phyloP scores from a whole-genome alignment of 371 early-diverging fungal species.

The Mucor indicus region DNA sequence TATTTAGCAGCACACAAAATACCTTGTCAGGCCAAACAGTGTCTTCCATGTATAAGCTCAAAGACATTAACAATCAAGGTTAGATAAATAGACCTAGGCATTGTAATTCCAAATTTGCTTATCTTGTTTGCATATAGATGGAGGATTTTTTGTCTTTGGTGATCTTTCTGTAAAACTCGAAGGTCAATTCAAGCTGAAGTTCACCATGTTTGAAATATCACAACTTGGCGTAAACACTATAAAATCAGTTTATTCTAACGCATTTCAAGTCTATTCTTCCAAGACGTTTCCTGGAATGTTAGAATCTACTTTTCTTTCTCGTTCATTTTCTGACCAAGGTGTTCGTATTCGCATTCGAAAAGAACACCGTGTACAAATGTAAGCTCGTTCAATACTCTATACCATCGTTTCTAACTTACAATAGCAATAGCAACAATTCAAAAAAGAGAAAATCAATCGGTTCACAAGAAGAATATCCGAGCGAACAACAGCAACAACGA shows the following conservation, averaged over 20 bases:
- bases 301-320: slow-evolving; percentile 49
- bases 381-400: slow-evolving; percentile 2
- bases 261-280: slow-evolving; percentile 78
- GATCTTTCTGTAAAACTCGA: slow-evolving; percentile 90
- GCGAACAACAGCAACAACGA: not conserved
- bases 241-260: slow-evolving; percentile 47
- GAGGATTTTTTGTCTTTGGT: slow-evolving; percentile 93
- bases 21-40: slow-evolving; percentile 44
- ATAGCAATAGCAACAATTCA: not conserved
- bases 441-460: not conserved
- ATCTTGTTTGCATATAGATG: slow-evolving; percentile 48
- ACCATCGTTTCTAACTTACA: not conserved
- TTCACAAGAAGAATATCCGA: not conserved
- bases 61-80: slow-evolving; percentile 66
- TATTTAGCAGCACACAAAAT: slow-evolving; percentile 35
- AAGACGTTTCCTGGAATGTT: slow-evolving; percentile 93
- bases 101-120: not conserved
- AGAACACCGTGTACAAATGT: slow-evolving; percentile 45
- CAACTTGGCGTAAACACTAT: slow-evolving; percentile 26
- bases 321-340: slow-evolving; percentile 52
- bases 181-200: slow-evolving; percentile 84
- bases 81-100: not conserved
- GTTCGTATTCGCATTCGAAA: slow-evolving; percentile 51
- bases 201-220: slow-evolving; percentile 84
- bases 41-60: slow-evolving; percentile 63